Percentiles rank a stretch among this genome's conserved stretches.
Evolutionary conservation across 257 asterid genomes (phyloP).

Genomic region (Nemophila menziesii): DNA sequence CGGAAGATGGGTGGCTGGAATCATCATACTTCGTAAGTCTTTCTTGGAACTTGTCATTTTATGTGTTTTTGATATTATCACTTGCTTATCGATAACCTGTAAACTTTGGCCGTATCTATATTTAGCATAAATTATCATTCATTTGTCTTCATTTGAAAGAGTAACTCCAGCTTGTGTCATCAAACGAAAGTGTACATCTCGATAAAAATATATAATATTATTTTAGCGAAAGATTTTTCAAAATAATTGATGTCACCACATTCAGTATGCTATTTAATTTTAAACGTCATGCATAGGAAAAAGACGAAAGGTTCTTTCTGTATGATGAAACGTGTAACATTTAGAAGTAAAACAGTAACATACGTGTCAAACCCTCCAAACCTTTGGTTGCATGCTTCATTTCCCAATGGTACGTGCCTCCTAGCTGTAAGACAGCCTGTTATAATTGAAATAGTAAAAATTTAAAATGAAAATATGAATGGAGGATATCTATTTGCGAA

Average conservation of each 20-base stretch:
- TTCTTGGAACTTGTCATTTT: background rate
- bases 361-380: background rate
- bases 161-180: background rate
- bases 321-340: background rate
- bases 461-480: no score
- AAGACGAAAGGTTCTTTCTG: background rate
- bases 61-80: background rate
- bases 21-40: constrained; percentile 1
- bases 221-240: no score
- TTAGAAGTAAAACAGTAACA: background rate
- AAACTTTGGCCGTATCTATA: background rate
- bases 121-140: background rate
- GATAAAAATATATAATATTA: no score
- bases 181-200: no score
- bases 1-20: constrained; percentile 3
- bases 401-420: no score
- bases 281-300: background rate
- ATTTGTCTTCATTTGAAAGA: background rate
- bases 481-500: no score
- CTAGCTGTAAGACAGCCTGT: background rate
- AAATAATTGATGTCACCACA: no score
- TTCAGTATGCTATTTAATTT: no score
- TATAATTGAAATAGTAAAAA: no score
- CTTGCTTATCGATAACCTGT: background rate
- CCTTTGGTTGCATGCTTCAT: background rate